These are phyloP conservation scores for Pythium coloratum DNA, from an alignment of 352 stramenopile species.

Conservation along the genomic window DNA sequence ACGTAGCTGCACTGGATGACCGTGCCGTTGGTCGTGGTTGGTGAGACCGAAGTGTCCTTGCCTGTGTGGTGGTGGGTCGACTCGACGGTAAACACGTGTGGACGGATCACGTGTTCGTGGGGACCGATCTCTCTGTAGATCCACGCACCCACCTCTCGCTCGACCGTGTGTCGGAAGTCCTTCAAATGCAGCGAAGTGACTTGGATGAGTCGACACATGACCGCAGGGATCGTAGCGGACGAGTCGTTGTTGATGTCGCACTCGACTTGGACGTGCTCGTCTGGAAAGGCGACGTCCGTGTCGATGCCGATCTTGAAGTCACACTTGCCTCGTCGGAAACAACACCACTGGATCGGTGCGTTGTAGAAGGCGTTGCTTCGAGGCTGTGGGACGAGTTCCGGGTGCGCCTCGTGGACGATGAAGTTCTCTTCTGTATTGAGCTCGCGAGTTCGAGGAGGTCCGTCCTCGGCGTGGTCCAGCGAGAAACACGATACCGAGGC, in stretches of 20 bases:
- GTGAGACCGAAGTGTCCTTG: background rate
- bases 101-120: background rate
- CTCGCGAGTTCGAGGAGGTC: background rate
- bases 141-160: constrained; percentile 13
- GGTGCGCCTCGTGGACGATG: constrained; percentile 17
- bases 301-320: constrained; percentile 4
- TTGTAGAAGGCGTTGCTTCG: constrained; percentile 1
- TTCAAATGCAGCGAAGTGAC: background rate
- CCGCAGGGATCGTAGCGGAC: background rate
- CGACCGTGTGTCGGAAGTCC: background rate
- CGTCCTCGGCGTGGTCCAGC: background rate
- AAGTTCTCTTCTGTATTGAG: constrained; percentile 3
- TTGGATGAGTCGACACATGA: constrained; percentile 13
- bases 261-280: background rate
- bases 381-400: constrained; percentile 6
- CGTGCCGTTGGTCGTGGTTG: constrained; percentile 13
- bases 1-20: constrained; percentile 15
- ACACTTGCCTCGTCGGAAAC: background rate
- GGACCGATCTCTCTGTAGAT: background rate
- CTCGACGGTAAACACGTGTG: constrained; percentile 2
- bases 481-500: constrained; percentile 5
- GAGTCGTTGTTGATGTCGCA: constrained; percentile 9
- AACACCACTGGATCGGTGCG: background rate
- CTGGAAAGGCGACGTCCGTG: constrained; percentile 5
- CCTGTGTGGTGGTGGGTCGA: background rate